Percentiles rank a stretch among this genome's conserved stretches.
Evolutionary conservation across 352 stramenopile genomes (phyloP).

Genomic region (Pythium grandisporangium): DNA sequence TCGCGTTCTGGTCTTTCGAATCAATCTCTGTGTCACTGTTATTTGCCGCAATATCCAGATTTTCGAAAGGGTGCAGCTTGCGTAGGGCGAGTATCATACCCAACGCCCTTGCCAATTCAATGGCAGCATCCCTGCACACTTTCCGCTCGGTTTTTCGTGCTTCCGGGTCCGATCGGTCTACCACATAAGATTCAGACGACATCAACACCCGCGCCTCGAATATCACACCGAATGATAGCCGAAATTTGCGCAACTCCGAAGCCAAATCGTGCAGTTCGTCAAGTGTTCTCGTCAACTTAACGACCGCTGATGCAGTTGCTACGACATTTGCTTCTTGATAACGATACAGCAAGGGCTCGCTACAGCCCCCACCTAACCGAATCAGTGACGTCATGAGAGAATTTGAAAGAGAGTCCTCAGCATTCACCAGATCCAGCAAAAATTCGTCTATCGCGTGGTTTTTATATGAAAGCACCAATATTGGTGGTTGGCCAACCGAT

Average conservation of each 20-base stretch:
- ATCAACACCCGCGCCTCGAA: constrained; percentile 11
- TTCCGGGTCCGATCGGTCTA: no score
- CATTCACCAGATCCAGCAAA: constrained; percentile 59
- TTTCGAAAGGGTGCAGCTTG: no score
- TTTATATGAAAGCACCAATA: constrained; percentile 84
- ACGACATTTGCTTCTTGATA: constrained; percentile 29
- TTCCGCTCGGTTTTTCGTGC: no score
- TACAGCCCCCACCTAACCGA: constrained; percentile 60
- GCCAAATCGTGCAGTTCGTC: constrained; percentile 11
- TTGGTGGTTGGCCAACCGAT: constrained; percentile 60
- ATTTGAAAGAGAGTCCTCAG: constrained; percentile 24
- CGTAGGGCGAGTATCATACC: constrained; percentile 1
- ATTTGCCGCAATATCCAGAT: neutral
- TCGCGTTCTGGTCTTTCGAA: neutral
- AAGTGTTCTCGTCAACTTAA: constrained; percentile 1
- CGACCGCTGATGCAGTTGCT: constrained; percentile 2
- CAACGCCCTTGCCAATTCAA: neutral
- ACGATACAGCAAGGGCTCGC: constrained; percentile 33
- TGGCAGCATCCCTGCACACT: constrained; percentile 1
- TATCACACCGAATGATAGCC: constrained; percentile 9
- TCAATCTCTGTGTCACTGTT: constrained; percentile 10
- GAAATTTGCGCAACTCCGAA: constrained; percentile 3
- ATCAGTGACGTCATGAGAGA: constrained; percentile 27
- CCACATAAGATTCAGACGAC: neutral
- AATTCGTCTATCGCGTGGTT: constrained; percentile 88